phyloP scores from a whole-genome alignment of 2,329 filamentous ascomycete species.

The Leptodontidium sp. region DNA sequence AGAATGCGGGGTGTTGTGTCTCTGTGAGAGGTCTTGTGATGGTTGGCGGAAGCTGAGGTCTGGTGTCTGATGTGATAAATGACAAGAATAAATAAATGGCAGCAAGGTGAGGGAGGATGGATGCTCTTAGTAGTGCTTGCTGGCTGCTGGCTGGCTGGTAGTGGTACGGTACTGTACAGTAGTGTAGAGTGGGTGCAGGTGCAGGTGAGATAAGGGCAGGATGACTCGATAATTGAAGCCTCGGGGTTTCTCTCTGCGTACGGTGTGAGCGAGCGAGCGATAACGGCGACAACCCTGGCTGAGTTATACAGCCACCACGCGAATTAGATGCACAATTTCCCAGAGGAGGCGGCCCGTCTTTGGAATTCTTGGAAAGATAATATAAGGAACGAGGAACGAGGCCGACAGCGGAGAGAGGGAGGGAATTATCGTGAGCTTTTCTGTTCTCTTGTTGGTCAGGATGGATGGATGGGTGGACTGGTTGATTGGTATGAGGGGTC shows the following conservation, averaged over 20 bases:
- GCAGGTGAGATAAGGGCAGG: constrained; percentile 8
- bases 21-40: constrained; percentile 17
- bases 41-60: constrained; percentile 4
- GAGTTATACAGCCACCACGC: not conserved
- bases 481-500: constrained; percentile 12
- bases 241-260: not conserved
- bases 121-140: not conserved
- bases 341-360: not conserved
- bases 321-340: not conserved
- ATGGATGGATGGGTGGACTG: not conserved
- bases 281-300: constrained; percentile 11
- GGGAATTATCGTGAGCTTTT: not conserved
- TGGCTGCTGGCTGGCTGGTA: not conserved
- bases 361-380: not conserved
- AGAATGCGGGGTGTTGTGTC: not conserved
- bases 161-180: too few species aligned
- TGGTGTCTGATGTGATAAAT: constrained; percentile 20
- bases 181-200: too few species aligned
- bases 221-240: constrained; percentile 7
- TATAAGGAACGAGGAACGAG: not conserved
- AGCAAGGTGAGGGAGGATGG: not conserved
- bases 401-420: constrained; percentile 3
- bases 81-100: constrained; percentile 17
- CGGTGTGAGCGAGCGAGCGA: not conserved
- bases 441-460: too few species aligned